Evolutionary conservation across 1,284 basidiomycete species (phyloP).

Genomic region (Ceratobasidium sp.): DNA sequence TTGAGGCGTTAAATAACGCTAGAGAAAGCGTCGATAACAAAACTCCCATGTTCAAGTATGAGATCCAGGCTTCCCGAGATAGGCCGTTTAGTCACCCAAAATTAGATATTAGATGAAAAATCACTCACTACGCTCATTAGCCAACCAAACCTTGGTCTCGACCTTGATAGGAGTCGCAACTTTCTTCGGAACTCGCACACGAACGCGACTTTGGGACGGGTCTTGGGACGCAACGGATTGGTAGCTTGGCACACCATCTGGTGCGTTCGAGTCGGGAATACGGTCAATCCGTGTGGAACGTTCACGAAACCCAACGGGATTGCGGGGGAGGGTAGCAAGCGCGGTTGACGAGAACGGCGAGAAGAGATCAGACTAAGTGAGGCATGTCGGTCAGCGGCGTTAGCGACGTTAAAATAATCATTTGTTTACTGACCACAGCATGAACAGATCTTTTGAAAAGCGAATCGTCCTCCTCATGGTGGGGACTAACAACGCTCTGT

Average conservation of each 20-base stretch:
- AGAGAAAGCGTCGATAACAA: slow-evolving; percentile 86
- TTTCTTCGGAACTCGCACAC: slow-evolving; percentile 81
- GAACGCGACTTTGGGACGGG: slow-evolving; percentile 58
- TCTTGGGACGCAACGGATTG: slow-evolving; percentile 46
- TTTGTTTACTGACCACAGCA: slow-evolving; percentile 16
- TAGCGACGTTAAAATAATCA: not conserved
- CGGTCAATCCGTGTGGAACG: slow-evolving; percentile 62
- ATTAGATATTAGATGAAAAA: not conserved
- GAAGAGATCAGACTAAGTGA: slow-evolving; percentile 63
- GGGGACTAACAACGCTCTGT: not conserved
- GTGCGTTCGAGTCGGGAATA: slow-evolving; percentile 47
- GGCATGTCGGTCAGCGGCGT: slow-evolving; percentile 51
- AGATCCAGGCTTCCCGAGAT: slow-evolving; percentile 74
- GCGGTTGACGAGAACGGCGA: slow-evolving; percentile 75
- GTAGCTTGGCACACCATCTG: slow-evolving; percentile 70
- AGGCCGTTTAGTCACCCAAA: not conserved
- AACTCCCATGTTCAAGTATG: slow-evolving; percentile 87
- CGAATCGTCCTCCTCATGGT: slow-evolving; percentile 35
- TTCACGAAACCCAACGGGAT: slow-evolving; percentile 57
- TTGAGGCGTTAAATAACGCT: slow-evolving; percentile 86
- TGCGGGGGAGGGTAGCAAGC: slow-evolving; percentile 67
- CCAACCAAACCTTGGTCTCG: slow-evolving; percentile 99
- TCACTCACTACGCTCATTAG: slow-evolving; percentile 88
- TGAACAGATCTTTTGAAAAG: slow-evolving; percentile 40
- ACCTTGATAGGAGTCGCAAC: slow-evolving; percentile 89